Percentiles rank a stretch among this genome's conserved stretches.
Conservation (phyloP, 108 stramenopile genomes). For the Pseudonitzschia multiseries region DNA sequence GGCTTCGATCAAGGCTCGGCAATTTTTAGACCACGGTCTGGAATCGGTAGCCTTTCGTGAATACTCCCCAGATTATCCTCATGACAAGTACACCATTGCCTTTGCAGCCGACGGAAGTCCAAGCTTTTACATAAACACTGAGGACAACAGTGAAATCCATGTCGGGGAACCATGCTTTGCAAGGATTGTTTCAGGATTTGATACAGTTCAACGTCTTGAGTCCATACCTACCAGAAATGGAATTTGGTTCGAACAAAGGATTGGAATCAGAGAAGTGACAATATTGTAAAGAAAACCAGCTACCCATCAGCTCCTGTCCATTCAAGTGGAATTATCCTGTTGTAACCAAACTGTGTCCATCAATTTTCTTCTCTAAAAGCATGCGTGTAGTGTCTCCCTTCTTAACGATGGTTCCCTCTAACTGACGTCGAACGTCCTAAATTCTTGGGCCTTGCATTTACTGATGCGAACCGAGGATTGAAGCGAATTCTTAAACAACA, state of each 20-base stretch:
- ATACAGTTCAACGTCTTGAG: slow-evolving; percentile 56
- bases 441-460: too few relatives aligned
- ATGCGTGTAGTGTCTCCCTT: too few relatives aligned
- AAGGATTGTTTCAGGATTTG: slow-evolving; percentile 61
- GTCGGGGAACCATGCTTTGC: slow-evolving; percentile 77
- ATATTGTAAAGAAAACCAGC: slow-evolving; percentile 26
- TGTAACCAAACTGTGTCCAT: too few relatives aligned
- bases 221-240: slow-evolving; percentile 40
- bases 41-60: slow-evolving; percentile 72
- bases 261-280: slow-evolving; percentile 40
- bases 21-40: slow-evolving; percentile 51
- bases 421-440: too few relatives aligned
- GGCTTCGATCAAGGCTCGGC: slow-evolving; percentile 27
- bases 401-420: too few relatives aligned
- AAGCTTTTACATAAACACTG: slow-evolving; percentile 83
- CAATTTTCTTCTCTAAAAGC: too few relatives aligned
- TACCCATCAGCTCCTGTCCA: too few relatives aligned
- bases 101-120: slow-evolving; percentile 76
- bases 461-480: too few relatives aligned
- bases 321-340: too few relatives aligned
- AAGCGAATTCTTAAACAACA: too few relatives aligned
- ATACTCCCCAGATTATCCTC: slow-evolving; percentile 69
- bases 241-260: slow-evolving; percentile 45
- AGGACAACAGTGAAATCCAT: slow-evolving; percentile 82
- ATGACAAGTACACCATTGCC: slow-evolving; percentile 70